Conservation (phyloP, 352 stramenopile species). For the Phytophthora sp. region DNA sequence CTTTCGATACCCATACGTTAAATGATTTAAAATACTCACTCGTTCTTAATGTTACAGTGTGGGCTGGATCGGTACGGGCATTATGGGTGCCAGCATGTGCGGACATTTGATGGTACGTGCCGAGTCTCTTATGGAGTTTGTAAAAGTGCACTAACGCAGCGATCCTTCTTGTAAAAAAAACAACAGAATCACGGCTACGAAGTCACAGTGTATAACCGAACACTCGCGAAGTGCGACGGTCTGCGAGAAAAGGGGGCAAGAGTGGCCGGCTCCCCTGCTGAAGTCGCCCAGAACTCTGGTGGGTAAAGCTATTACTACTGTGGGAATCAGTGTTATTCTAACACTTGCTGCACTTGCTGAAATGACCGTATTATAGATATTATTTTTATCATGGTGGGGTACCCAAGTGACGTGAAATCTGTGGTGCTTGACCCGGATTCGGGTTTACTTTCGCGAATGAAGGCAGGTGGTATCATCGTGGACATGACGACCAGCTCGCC, state of each 20-base stretch:
- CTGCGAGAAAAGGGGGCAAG: constrained; percentile 80
- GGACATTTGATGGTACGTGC: constrained; percentile 77
- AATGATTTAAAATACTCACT: neutral
- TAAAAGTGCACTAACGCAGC: neutral
- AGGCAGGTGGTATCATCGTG: constrained; percentile 83
- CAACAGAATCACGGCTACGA: constrained; percentile 81
- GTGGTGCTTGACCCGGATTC: constrained; percentile 76
- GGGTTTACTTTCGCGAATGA: constrained; percentile 74
- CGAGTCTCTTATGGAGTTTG: neutral
- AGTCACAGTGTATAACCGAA: constrained; percentile 89
- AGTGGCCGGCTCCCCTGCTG: constrained; percentile 73
- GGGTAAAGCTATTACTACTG: constrained; percentile 2
- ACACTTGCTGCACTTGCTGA: neutral
- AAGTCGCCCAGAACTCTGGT: constrained; percentile 83
- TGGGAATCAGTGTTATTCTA: neutral
- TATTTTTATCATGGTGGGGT: constrained; percentile 91
- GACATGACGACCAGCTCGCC: constrained; percentile 93
- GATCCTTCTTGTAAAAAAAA: neutral
- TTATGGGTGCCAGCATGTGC: constrained; percentile 92
- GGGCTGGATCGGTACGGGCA: constrained; percentile 87
- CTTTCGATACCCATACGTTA: neutral
- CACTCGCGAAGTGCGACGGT: constrained; percentile 76
- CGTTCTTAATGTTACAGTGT: constrained; percentile 53
- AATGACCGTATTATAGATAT: constrained; percentile 60
- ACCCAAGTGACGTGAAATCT: constrained; percentile 81